Base-by-base conservation (phyloP, 495 filamentous ascomycete genomes). In the Penicillium subrubescens region DNA sequence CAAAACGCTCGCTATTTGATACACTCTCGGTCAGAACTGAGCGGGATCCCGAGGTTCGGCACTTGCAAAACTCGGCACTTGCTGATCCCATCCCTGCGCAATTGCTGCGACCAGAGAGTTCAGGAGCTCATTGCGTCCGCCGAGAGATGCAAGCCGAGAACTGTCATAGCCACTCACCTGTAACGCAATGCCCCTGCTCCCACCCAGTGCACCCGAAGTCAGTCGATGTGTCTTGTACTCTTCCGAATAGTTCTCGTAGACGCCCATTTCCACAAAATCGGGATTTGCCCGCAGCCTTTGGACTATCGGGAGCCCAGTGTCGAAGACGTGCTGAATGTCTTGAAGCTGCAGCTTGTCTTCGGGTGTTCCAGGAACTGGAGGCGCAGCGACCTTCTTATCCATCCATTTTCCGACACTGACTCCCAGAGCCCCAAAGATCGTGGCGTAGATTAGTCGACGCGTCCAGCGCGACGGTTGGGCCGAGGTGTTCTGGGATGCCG, bases 261-360 rank as follows among this genome's bases (percentile, higher is more conserved):
- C 87, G 29, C 84, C 81, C 70, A 65, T 67, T 60, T 84, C 83
- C 44, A 75, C 73, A 75, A 82, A 90, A 41, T 75, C 72, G 8
- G 86, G 83, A 73, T 89, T 75, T 15, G 71, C 54, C n/a, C 79
- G 76, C 33, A 90, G 76, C 27, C 77, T 68, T 61, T 78, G 69
- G 23, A 90, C 85, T 60, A 89, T 70, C 14, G 86, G 83, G 1
- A 89, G 77, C 43, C 70, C 65, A 27, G 76, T 61, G 29, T 81
- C 76, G 51, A 73, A 76, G 27, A 65, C 48, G 0, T 50, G 59
- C 12, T 72, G 57, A n/a, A 81, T 71, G 15, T 61, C 56, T 39
- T 71, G 56, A 27, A 80, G 31, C 53, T 59, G 56, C 12, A 33
- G 21, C 34, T 53, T n/a, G 61, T 83, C 77, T 25, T 75, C 73